A percentile compares a stretch with the other conserved stretches of the same genome.
These are phyloP conservation scores for Salix viminalis DNA, from an alignment of 345 rosid genomes.

Conservation along the genomic window DNA sequence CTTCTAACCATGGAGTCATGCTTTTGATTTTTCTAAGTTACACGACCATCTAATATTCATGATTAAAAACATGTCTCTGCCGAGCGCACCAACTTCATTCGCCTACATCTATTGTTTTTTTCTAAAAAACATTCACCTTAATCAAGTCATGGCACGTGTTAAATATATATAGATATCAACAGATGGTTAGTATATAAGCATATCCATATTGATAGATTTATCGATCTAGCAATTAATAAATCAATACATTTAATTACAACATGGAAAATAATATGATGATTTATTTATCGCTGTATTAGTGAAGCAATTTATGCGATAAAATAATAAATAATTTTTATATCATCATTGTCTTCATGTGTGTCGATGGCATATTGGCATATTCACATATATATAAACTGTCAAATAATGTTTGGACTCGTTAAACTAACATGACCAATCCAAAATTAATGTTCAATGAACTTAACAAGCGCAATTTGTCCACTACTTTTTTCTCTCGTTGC, in stretches of 20 bases:
- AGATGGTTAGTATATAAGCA: not conserved
- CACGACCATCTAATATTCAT: not conserved
- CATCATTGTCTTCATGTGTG: too few relatives aligned
- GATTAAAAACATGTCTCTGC: not conserved
- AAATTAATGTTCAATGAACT: slow-evolving; percentile 6
- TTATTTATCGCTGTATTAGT: too few relatives aligned
- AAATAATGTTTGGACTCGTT: too few relatives aligned
- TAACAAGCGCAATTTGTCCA: not conserved
- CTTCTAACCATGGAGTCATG: slow-evolving; percentile 2
- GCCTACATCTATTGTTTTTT: not conserved
- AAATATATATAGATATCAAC: not conserved
- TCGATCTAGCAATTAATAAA: too few relatives aligned
- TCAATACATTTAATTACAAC: too few relatives aligned
- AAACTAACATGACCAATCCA: not conserved
- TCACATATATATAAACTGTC: too few relatives aligned
- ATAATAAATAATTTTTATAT: too few relatives aligned
- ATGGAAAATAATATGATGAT: too few relatives aligned
- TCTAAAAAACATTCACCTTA: not conserved
- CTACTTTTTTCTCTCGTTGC: not conserved
- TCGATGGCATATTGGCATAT: too few relatives aligned
- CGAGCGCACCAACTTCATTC: not conserved
- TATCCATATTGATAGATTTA: not conserved
- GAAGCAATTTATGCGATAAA: too few relatives aligned
- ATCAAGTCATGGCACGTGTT: not conserved
- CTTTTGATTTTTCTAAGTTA: not conserved